phyloP scores from a whole-genome alignment of 495 filamentous ascomycete genomes.

The Penicillium silybi region DNA sequence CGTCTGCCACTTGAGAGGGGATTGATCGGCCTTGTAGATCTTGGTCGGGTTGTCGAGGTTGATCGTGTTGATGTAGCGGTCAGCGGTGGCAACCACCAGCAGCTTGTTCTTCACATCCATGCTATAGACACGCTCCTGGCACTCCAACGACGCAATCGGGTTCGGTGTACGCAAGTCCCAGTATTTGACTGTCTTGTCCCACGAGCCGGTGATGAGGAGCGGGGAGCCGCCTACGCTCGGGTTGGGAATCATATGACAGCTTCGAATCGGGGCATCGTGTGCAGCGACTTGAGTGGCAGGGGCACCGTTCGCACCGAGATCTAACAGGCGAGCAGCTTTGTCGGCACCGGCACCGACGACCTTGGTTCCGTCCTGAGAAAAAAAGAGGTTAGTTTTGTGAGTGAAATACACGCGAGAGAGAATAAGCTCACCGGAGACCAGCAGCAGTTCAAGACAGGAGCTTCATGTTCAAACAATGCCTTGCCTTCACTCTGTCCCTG shows the following conservation, averaged over 20 bases:
- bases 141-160: slow-evolving; percentile 60
- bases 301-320: slow-evolving; percentile 56
- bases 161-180: slow-evolving; percentile 76
- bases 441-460: slow-evolving; percentile 70
- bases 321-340: slow-evolving; percentile 75
- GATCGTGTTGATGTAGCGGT: slow-evolving; percentile 83
- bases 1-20: slow-evolving; percentile 86
- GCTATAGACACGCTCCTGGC: slow-evolving; percentile 79
- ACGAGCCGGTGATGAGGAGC: slow-evolving; percentile 82
- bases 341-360: slow-evolving; percentile 81
- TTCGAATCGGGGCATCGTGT: slow-evolving; percentile 77
- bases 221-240: slow-evolving; percentile 47
- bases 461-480: slow-evolving; percentile 72
- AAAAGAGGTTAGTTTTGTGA: slow-evolving; percentile 4
- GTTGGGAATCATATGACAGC: slow-evolving; percentile 67
- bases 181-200: slow-evolving; percentile 95
- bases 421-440: slow-evolving; percentile 73
- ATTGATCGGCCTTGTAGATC: slow-evolving; percentile 79
- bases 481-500: slow-evolving; percentile 71
- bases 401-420: background rate
- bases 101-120: slow-evolving; percentile 79
- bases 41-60: slow-evolving; percentile 72
- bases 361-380: slow-evolving; percentile 60
- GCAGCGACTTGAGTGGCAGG: slow-evolving; percentile 61
- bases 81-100: slow-evolving; percentile 79